phyloP scores from a whole-genome alignment of 129 eudicot species.

The Lactuca saligna region DNA sequence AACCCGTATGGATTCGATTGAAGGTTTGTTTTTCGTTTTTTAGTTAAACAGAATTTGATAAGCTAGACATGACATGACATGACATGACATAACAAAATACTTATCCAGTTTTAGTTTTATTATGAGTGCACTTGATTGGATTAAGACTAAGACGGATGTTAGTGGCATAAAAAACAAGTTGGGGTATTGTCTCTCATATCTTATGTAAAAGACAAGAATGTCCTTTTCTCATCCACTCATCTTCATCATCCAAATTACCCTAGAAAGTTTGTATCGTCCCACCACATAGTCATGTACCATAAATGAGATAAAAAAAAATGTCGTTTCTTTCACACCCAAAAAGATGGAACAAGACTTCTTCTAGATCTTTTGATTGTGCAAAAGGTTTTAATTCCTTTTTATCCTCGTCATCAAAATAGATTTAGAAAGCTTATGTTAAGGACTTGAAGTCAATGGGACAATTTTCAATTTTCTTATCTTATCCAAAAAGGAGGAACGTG shows the following conservation, averaged over 20 bases:
- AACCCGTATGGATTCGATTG: conserved; percentile 71
- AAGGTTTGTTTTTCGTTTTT: conserved; percentile 40
- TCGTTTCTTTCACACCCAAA: background rate
- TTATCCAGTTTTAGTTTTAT: no score
- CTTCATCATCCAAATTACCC: background rate
- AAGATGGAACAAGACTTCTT: background rate
- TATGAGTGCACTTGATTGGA: background rate
- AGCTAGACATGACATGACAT: background rate
- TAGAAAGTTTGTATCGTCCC: background rate
- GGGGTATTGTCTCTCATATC: no score
- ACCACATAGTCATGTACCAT: background rate
- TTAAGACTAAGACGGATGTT: no score
- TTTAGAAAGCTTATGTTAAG: no score
- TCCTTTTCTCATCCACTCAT: no score
- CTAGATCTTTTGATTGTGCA: no score
- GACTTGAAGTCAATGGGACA: no score
- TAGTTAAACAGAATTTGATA: background rate
- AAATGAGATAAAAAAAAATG: no score
- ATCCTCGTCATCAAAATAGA: background rate
- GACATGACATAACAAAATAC: background rate
- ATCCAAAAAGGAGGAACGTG: background rate
- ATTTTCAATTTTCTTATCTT: no score
- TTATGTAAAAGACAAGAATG: background rate
- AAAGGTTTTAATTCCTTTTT: no score
- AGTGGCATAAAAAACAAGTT: no score